Conservation (phyloP, 495 filamentous ascomycete genomes). For the Cryomyces antarcticus region DNA sequence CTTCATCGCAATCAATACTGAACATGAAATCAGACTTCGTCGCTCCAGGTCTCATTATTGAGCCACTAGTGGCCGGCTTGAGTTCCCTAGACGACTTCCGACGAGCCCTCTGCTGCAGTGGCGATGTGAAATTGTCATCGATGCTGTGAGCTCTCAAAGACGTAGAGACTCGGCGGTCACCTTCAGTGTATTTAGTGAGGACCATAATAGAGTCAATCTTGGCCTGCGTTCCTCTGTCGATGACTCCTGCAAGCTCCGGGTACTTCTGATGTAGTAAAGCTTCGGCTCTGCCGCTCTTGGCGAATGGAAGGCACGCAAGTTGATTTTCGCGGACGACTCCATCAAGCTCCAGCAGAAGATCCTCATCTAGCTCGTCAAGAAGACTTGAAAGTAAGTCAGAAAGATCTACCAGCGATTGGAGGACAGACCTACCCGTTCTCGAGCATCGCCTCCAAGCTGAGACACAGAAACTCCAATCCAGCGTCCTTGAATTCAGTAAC, state of each 20-base stretch:
- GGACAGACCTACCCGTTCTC: conserved; percentile 44
- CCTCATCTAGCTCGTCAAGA: conserved; percentile 71
- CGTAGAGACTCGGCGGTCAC: conserved; percentile 33
- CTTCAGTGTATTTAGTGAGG: conserved; percentile 34
- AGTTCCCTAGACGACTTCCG: conserved; percentile 25
- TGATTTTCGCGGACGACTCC: conserved; percentile 65
- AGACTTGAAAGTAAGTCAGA: conserved; percentile 25
- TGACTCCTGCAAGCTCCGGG: conserved; percentile 35
- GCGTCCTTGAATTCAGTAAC: conserved; percentile 75
- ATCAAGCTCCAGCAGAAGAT: conserved; percentile 60
- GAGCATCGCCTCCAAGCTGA: conserved; percentile 76
- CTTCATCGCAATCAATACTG: conserved; percentile 72
- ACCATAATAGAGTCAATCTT: conserved; percentile 40
- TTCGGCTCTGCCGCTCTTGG: conserved; percentile 52
- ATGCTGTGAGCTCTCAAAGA: conserved; percentile 28
- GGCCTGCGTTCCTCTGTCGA: conserved; percentile 31
- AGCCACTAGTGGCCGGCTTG: conserved; percentile 5
- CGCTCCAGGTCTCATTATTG: no score
- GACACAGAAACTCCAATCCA: conserved; percentile 73
- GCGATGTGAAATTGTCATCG: conserved; percentile 35
- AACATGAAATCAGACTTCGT: conserved; percentile 56
- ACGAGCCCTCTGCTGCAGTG: conserved; percentile 32
- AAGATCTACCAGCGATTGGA: background rate
- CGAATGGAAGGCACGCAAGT: conserved; percentile 48
- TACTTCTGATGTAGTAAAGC: conserved; percentile 48